Evolutionary conservation across 1,284 basidiomycete genomes (phyloP).

Genomic region (Trametes pubescens): DNA sequence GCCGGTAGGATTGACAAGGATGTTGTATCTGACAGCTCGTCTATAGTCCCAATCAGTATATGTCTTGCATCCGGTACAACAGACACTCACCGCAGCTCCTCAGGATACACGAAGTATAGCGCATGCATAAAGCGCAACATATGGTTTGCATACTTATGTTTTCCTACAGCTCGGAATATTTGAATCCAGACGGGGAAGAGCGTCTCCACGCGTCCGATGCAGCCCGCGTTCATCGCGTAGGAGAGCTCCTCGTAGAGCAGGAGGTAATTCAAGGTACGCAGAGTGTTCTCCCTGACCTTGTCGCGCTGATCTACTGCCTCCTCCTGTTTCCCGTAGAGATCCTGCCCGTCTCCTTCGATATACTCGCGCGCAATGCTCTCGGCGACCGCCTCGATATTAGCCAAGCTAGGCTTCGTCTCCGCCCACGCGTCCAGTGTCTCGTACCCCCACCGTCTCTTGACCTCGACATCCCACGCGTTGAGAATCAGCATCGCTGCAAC

Average conservation of each 20-base stretch:
- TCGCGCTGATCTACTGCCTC: conserved; percentile 40
- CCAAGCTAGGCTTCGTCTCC: conserved; percentile 34
- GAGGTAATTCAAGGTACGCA: conserved; percentile 41
- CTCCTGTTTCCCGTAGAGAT: conserved; percentile 9
- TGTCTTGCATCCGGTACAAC: too few relatives aligned
- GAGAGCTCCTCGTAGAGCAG: conserved; percentile 46
- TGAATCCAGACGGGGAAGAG: conserved; percentile 42
- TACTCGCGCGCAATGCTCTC: conserved; percentile 29
- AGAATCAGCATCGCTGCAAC: conserved; percentile 33
- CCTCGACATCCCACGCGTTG: conserved; percentile 35
- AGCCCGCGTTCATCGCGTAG: conserved; percentile 45
- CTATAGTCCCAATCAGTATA: conserved; percentile 12
- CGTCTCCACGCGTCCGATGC: conserved; percentile 46
- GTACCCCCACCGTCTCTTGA: not conserved
- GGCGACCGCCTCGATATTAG: conserved; percentile 31
- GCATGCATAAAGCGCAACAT: conserved; percentile 38
- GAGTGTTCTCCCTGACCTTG: conserved; percentile 41
- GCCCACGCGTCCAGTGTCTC: conserved; percentile 35
- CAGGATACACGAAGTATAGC: conserved; percentile 43
- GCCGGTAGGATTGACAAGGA: conserved; percentile 39
- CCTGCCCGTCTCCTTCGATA: conserved; percentile 22
- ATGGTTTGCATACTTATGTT: conserved; percentile 47
- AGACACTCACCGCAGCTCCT: conserved; percentile 34
- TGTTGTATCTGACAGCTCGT: conserved; percentile 34
- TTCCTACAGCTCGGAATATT: conserved; percentile 43